These are phyloP conservation scores for Castanea mollissima DNA, from an alignment of 306 rosid species.

Conservation along the genomic window DNA sequence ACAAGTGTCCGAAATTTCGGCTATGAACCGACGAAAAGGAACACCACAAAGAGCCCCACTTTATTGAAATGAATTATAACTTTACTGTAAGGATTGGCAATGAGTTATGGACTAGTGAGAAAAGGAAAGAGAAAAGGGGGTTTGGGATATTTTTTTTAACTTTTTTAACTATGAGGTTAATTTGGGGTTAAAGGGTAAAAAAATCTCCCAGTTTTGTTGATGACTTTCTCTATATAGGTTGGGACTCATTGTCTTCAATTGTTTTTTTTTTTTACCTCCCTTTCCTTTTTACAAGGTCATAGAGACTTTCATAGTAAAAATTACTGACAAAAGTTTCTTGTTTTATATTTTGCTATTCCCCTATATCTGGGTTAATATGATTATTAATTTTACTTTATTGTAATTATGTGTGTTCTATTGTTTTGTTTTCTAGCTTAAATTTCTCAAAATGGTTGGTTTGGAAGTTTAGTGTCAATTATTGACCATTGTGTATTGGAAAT, in stretches of 20 bases:
- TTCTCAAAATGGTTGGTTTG: too few species aligned
- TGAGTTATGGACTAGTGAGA: background rate
- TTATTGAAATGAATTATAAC: constrained; percentile 34
- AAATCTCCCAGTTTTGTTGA: constrained; percentile 36
- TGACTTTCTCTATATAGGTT: background rate
- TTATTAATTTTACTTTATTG: background rate
- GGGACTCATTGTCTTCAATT: background rate
- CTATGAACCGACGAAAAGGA: constrained; percentile 76
- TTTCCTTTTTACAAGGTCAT: background rate
- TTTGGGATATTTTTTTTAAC: constrained; percentile 1
- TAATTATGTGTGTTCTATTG: background rate
- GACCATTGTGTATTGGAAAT: too few species aligned
- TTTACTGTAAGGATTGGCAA: background rate
- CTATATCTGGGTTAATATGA: background rate
- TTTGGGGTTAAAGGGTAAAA: background rate
- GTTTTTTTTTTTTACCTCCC: background rate
- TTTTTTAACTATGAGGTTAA: background rate
- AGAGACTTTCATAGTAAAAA: background rate
- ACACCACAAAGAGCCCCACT: constrained; percentile 89
- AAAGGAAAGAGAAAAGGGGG: constrained; percentile 5
- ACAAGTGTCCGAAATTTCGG: constrained; percentile 48
- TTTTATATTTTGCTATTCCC: background rate
- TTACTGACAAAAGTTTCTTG: background rate
- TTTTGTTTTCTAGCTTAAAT: too few species aligned
- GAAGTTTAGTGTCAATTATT: too few species aligned